Conservation (phyloP, 257 asterid species). For the Ligustrum vulgare region DNA sequence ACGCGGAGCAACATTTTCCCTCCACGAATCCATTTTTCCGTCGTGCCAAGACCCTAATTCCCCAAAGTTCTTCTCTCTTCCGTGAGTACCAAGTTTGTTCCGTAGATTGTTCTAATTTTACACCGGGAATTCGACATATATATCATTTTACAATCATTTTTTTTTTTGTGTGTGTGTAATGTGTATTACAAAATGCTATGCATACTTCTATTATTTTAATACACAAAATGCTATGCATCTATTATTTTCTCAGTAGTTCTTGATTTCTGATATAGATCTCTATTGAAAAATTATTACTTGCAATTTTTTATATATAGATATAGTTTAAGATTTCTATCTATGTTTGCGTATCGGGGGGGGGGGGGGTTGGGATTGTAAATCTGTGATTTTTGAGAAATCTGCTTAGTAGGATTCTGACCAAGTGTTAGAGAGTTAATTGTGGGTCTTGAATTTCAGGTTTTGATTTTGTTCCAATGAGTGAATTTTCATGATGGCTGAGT, state of each 20-base stretch:
- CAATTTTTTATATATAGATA: not conserved
- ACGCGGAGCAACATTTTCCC: not conserved
- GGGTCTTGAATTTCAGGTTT: not conserved
- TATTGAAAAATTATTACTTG: not conserved
- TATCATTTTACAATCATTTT: not conserved
- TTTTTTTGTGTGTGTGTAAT: no score
- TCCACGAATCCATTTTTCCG: not conserved
- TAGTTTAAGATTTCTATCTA: conserved; percentile 4
- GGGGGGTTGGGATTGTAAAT: conserved; percentile 10
- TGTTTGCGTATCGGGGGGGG: conserved; percentile 19
- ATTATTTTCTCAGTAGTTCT: not conserved
- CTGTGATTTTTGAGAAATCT: conserved; percentile 9
- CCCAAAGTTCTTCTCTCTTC: not conserved
- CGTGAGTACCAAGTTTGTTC: not conserved
- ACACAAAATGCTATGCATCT: not conserved
- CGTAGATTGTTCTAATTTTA: not conserved
- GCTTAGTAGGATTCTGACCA: not conserved
- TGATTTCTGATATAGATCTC: not conserved
- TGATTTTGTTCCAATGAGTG: conserved; percentile 1
- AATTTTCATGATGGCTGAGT: conserved; percentile 43
- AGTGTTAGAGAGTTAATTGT: not conserved
- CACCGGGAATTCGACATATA: not conserved
- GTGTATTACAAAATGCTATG: not conserved
- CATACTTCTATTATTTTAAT: not conserved
- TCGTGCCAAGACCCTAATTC: not conserved